Base-by-base conservation (phyloP, 2,329 filamentous ascomycete genomes). In the Ophiosphaerella narmari region DNA sequence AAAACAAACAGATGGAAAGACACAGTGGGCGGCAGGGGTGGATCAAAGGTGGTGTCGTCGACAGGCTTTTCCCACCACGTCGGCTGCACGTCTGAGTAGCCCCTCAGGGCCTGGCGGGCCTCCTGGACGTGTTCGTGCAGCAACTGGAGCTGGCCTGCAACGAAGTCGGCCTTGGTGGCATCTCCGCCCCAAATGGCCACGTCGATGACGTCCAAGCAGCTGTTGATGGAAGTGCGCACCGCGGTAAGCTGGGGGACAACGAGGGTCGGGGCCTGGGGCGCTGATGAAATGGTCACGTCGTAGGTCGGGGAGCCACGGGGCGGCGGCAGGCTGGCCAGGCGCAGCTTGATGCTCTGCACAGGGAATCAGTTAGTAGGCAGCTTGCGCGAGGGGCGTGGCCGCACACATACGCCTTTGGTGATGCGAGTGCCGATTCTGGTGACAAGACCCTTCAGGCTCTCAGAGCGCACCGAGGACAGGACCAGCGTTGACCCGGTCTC, bases 361-460 rank as follows among this genome's bases (percentile, higher is more conserved):
- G 11, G 24, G 33, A 34, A 40, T 24, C 43, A 13, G 24, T 58
- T 35, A 55, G 49, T 44, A 21, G 18, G 18, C 18, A 4, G 18
- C 18, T 21, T 21, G 18, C 18, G 18, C 4, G 18, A 21, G 18
- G 4, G 18, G 4, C 18, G 4, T 21, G 18, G 47, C 92, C 1
- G 29, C 13, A 46, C 33, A 81, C 86, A 63, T 79, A 92, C 90
- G 59, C 91, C 93, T 72, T 96, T 96, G 56, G 96, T 88, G 57
- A 99, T 88, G 44, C 88, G 86, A n/a, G 90, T 90, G 34, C 94
- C 94, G 32, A 96, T 85, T 46, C 94, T 85, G 1, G 93, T 97
- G 52, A 97, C 85, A 63, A 91, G 90, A 14, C 94, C 94, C 74
- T 99, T 99, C 55, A 97, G 86, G 60, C 84, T 86, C 77, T 99